Evolutionary conservation across 2,329 filamentous ascomycete species (phyloP).

Genomic region (Orbilia brochopaga): DNA sequence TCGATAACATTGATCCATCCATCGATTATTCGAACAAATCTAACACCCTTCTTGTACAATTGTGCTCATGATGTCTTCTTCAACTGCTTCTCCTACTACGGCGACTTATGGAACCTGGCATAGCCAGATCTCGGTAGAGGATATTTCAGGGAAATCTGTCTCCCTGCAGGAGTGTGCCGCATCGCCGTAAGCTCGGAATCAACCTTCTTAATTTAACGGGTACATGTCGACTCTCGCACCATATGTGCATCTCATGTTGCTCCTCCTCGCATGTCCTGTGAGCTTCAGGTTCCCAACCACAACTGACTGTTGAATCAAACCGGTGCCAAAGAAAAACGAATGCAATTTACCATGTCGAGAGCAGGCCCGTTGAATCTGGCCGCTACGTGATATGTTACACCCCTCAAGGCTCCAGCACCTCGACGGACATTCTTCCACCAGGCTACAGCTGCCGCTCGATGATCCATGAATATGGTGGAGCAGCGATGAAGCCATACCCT

Average conservation of each 20-base stretch:
- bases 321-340: conserved; percentile 15
- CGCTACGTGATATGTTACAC: conserved; percentile 34
- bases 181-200: conserved; percentile 52
- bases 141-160: conserved; percentile 56
- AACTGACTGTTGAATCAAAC: no score
- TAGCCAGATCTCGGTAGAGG: conserved; percentile 58
- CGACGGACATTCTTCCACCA: conserved; percentile 30
- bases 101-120: conserved; percentile 58
- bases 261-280: no score
- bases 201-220: not conserved
- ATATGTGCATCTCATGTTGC: no score
- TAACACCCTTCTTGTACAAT: no score
- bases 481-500: conserved; percentile 57
- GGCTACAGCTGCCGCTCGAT: conserved; percentile 54
- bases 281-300: no score
- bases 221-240: no score
- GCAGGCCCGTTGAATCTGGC: conserved; percentile 48
- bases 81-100: conserved; percentile 6
- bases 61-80: not conserved
- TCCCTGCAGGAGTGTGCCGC: conserved; percentile 56
- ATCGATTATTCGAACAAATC: no score
- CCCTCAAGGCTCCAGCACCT: conserved; percentile 1
- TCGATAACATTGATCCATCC: no score
- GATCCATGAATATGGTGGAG: conserved; percentile 65
- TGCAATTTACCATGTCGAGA: conserved; percentile 35